A percentile compares a stretch with the other conserved stretches of the same genome.
Conservation (phyloP, 2,329 filamentous ascomycete species). For the Penicillium sp. region DNA sequence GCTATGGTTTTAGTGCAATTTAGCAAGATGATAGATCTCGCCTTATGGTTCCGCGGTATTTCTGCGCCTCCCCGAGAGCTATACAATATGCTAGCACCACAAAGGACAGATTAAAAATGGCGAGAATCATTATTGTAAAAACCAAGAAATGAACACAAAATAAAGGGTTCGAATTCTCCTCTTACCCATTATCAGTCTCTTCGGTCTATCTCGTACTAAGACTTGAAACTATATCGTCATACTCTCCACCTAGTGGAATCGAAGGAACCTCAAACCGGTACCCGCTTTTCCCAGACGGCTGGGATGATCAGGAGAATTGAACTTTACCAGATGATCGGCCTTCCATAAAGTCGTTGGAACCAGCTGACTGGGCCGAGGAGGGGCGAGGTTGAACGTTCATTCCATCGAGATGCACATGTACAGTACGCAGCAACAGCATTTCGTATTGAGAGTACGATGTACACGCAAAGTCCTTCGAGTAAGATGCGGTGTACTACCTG, state of each 20-base stretch:
- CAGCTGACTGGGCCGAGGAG: slow-evolving; percentile 5
- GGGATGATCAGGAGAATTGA: slow-evolving; percentile 8
- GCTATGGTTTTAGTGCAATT: slow-evolving; percentile 34
- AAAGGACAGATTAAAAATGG: not conserved
- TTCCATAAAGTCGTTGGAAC: slow-evolving; percentile 1
- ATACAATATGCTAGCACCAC: not conserved
- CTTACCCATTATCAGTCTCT: not conserved
- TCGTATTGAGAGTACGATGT: not conserved
- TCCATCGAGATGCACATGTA: not conserved
- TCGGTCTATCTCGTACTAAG: not conserved
- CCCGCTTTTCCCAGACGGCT: slow-evolving; percentile 4
- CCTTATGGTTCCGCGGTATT: slow-evolving; percentile 17
- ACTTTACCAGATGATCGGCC: not conserved
- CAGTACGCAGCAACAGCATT: too few relatives aligned
- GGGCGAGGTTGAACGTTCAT: not conserved
- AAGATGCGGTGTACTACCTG: slow-evolving; percentile 6
- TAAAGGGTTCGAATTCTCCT: not conserved
- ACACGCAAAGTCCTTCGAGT: not conserved
- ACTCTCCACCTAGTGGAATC: slow-evolving; percentile 3
- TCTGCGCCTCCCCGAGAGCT: slow-evolving; percentile 22
- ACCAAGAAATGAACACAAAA: too few relatives aligned
- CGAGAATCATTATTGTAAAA: not conserved
- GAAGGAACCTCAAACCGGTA: slow-evolving; percentile 2
- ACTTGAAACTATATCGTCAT: slow-evolving; percentile 4
- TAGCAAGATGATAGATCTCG: slow-evolving; percentile 41